Conservation (phyloP, 192 early-diverging fungal genomes). For the Coemansia aciculifera region DNA sequence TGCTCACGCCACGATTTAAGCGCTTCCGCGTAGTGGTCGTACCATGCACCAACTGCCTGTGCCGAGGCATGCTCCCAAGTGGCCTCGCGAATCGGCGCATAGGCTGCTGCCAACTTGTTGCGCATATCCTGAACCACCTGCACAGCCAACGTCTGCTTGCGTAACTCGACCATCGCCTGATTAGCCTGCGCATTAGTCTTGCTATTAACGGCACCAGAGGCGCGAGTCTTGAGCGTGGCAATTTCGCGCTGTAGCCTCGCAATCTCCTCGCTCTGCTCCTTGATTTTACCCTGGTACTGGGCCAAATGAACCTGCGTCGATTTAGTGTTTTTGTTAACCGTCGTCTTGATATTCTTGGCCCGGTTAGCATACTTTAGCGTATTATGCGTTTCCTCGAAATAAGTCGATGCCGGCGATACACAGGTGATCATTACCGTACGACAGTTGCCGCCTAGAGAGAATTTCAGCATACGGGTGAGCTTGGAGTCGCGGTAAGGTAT, state of each 20-base stretch:
- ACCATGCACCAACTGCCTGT: conserved; percentile 34
- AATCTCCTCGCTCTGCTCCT: conserved; percentile 63
- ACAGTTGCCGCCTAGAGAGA: conserved; percentile 78
- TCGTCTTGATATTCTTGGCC: conserved; percentile 70
- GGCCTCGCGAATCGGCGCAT: conserved; percentile 48
- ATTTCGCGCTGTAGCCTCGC: conserved; percentile 56
- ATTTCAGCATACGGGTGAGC: conserved; percentile 70
- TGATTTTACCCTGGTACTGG: conserved; percentile 63
- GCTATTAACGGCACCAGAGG: neutral
- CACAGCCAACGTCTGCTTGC: conserved; percentile 46
- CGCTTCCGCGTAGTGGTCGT: conserved; percentile 31
- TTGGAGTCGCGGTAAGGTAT: conserved; percentile 79
- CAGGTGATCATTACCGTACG: conserved; percentile 80
- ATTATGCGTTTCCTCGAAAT: conserved; percentile 76
- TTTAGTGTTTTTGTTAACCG: conserved; percentile 60
- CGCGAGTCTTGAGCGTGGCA: conserved; percentile 14
- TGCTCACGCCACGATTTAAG: conserved; percentile 54
- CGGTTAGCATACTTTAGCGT: conserved; percentile 78
- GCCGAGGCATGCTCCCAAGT: conserved; percentile 55
- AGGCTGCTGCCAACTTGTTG: conserved; percentile 41
- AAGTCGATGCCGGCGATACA: conserved; percentile 63
- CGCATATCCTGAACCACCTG: conserved; percentile 56
- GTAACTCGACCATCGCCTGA: conserved; percentile 42
- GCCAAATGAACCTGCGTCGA: conserved; percentile 62
- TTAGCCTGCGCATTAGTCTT: conserved; percentile 22